These are phyloP conservation scores for Sophora flavescens DNA, from an alignment of 306 rosid species.

Conservation along the genomic window DNA sequence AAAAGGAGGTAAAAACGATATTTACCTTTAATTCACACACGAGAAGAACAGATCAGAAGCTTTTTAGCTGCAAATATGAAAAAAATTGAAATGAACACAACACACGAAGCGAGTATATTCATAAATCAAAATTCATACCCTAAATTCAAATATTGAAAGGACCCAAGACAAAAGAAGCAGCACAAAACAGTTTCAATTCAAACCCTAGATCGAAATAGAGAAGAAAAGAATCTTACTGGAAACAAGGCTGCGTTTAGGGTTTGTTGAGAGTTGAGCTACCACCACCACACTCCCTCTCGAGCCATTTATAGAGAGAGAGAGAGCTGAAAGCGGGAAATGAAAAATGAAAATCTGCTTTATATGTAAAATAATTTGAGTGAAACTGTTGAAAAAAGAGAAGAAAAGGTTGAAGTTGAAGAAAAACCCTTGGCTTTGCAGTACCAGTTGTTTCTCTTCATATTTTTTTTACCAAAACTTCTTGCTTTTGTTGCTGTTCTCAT, in stretches of 20 bases:
- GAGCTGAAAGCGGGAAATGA: no score
- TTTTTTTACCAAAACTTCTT: background rate
- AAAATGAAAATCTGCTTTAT: no score
- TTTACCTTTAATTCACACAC: background rate
- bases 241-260: background rate
- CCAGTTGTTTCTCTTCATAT: no score
- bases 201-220: conserved; percentile 29
- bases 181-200: background rate
- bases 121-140: background rate
- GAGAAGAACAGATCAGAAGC: background rate
- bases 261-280: background rate
- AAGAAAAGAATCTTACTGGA: background rate
- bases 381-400: no score
- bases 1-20: background rate
- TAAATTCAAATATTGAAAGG: background rate
- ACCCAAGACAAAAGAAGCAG: no score
- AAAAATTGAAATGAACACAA: background rate
- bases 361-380: no score
- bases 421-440: no score
- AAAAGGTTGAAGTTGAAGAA: no score
- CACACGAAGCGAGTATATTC: background rate
- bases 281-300: background rate
- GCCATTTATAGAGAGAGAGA: no score
- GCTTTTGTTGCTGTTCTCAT: no score
- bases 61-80: background rate